A percentile compares a stretch with the other conserved stretches of the same genome.
Conservation (phyloP, 345 rosid genomes). For the Luvunga scandens region DNA sequence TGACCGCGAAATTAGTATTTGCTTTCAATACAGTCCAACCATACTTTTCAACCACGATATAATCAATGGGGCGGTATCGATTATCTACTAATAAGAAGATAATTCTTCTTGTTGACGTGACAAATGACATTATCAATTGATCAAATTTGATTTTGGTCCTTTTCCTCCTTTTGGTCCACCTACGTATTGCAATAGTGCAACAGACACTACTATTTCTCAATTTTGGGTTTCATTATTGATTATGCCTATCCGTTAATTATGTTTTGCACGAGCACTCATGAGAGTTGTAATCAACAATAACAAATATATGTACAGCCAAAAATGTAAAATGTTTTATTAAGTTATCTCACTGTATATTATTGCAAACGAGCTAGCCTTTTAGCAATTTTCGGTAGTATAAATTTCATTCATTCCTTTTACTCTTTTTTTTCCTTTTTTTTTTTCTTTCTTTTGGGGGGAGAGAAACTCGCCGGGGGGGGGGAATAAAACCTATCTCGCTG, state of each 20-base stretch:
- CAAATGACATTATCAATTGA: background rate
- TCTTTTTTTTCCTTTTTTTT: background rate
- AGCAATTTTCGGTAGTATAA: too few species aligned
- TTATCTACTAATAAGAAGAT: background rate
- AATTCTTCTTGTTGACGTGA: background rate
- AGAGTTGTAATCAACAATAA: background rate
- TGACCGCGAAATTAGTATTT: background rate
- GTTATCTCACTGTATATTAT: too few species aligned
- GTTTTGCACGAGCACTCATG: background rate
- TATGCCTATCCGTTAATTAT: background rate
- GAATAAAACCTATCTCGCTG: background rate
- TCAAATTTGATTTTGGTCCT: background rate
- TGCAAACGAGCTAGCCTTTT: too few species aligned
- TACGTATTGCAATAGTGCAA: background rate
- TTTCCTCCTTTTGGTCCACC: too few species aligned
- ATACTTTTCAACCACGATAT: background rate
- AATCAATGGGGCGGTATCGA: background rate
- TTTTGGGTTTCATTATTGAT: background rate
- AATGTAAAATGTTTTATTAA: too few species aligned
- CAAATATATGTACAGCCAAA: background rate
- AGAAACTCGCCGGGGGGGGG: too few species aligned
- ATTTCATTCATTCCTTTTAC: too few species aligned
- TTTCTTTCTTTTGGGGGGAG: too few species aligned
- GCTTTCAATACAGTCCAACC: background rate
- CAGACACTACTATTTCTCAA: background rate